Conservation (phyloP, 495 filamentous ascomycete genomes). For the Patellaria atrata region DNA sequence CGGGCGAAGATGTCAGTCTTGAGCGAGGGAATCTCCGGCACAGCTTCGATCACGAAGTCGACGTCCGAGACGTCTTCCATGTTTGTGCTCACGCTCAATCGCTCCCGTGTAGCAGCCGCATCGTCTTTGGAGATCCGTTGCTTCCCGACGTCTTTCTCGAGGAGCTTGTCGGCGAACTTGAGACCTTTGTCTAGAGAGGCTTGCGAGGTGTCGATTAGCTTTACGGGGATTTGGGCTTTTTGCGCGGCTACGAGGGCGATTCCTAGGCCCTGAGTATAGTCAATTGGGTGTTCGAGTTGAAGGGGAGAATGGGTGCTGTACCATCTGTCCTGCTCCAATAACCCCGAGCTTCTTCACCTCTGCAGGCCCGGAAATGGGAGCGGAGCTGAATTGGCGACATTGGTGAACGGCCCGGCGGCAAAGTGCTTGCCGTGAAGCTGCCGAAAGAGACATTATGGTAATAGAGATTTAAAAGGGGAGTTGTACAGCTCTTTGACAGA, state of each 20-base stretch:
- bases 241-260: conserved; percentile 91
- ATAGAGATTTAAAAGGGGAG: background rate
- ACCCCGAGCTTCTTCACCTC: conserved; percentile 86
- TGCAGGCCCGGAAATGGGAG: conserved; percentile 34
- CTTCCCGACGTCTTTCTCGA: conserved; percentile 85
- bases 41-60: conserved; percentile 98
- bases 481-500: no score
- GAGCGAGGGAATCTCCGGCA: conserved; percentile 79
- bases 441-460: conserved; percentile 12
- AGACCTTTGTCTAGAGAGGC: conserved; percentile 82
- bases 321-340: conserved; percentile 87
- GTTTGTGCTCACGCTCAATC: conserved; percentile 52
- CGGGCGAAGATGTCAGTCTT: conserved; percentile 77
- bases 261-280: conserved; percentile 60
- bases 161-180: conserved; percentile 82
- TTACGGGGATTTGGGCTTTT: conserved; percentile 72
- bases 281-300: conserved; percentile 13
- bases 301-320: conserved; percentile 6
- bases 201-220: conserved; percentile 71
- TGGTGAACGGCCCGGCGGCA: conserved; percentile 11
- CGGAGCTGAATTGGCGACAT: conserved; percentile 40
- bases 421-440: conserved; percentile 11
- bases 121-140: conserved; percentile 62
- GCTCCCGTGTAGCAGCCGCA: conserved; percentile 52
- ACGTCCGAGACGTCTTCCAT: conserved; percentile 67